Base-by-base conservation (phyloP, 257 asterid species). In the Penstemon davidsonii region DNA sequence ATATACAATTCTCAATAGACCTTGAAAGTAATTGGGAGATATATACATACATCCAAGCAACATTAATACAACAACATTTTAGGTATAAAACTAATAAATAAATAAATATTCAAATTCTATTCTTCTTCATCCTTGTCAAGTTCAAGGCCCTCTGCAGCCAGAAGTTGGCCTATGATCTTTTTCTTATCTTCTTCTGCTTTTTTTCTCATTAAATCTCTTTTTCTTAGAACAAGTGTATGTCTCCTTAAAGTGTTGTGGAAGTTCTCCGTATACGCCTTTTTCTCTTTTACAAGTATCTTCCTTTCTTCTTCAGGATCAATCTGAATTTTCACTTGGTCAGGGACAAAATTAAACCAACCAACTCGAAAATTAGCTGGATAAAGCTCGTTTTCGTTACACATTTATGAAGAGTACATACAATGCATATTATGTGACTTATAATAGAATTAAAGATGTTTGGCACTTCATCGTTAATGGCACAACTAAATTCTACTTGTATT, bases 101-200 rank as follows among this genome's bases (percentile, higher is more conserved):
- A 56, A 41, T 42, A 2, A 3, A 49, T 67, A 19, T 7, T 19
- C 25, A 43, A 60, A 76, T 77, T 83, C 60, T 52, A 38, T 33
- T 82, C 77, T 62, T 81, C 90, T 57, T 87, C 90, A 62, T 91
- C 96, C 3, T 76, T 78, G 12, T 70, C 97, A 39, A 91, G 96
- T 80, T 94, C 98, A 52, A 91, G 96, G 64, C 96, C 99, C 85
- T 94, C 99, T 43, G 92, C 96, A 71, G 92, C 96, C 37, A 94
- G 84, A 73, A 91, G 98, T 84, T 78, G 87, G 71, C 81, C 78
- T 12, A 94, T 81, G 66, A 84, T 46, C 71, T 54, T 83, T 69
- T 73, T 82, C 90, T 81, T 83, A 43, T 91, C 97, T 70, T 90
- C 96, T 79, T 86, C 95, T 11, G 95, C 88, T 57, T 88, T 94